Conservation (phyloP, 768 basidiomycete species). For the Hericium erinaceus region DNA sequence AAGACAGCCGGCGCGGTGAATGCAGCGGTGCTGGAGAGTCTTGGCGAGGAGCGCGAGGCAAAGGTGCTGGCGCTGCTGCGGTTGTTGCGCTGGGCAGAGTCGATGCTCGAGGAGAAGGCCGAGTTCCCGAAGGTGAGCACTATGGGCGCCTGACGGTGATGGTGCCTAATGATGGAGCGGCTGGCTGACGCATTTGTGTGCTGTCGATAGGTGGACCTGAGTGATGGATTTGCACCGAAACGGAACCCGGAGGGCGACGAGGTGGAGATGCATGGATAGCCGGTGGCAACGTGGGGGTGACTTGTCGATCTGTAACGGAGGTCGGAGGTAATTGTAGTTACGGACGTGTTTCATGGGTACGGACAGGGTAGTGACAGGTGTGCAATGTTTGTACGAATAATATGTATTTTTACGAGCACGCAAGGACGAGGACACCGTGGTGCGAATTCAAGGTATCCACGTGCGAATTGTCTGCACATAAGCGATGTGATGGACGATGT, state of each 20-base stretch:
- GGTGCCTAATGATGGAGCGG: conserved; percentile 6
- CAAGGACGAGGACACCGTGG: no score
- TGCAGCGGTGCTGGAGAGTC: conserved; percentile 85
- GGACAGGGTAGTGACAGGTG: conserved; percentile 3
- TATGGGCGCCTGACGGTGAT: conserved; percentile 7
- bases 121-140: conserved; percentile 68
- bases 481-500: no score
- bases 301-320: no score
- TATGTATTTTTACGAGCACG: neutral
- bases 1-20: conserved; percentile 96
- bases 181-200: neutral
- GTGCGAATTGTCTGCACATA: no score
- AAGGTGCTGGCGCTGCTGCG: conserved; percentile 78
- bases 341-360: conserved; percentile 3
- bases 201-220: conserved; percentile 6
- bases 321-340: neutral
- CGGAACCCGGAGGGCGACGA: neutral
- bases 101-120: conserved; percentile 61
- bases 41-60: conserved; percentile 88
- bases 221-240: neutral
- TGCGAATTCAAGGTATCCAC: no score
- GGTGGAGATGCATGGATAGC: neutral
- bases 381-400: neutral
- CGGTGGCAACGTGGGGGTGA: neutral
- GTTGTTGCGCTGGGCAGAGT: conserved; percentile 85